Conservation (phyloP, 352 stramenopile species). For the Pythium folliculosum region DNA sequence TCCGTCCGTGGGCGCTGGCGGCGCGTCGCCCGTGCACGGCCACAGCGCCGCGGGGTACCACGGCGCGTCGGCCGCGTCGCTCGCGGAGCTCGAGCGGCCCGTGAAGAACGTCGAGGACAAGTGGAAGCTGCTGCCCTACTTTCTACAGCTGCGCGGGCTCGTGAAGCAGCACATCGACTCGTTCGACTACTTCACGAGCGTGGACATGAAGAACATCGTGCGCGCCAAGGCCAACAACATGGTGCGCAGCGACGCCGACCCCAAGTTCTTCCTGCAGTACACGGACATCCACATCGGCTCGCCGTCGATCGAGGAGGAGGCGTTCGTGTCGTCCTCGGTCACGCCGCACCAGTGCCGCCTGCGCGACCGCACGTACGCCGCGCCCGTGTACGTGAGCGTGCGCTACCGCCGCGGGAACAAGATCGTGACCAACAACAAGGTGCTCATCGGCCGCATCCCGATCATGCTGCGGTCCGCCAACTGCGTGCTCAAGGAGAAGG, state of each 20-base stretch:
- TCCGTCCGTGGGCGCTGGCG: conserved; percentile 20
- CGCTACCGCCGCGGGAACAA: conserved; percentile 96
- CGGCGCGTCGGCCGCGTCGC: conserved; percentile 29
- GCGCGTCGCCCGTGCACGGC: conserved; percentile 2
- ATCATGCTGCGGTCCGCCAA: conserved; percentile 98
- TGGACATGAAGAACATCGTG: conserved; percentile 99
- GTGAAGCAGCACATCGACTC: conserved; percentile 99
- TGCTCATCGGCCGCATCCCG: conserved; percentile 95
- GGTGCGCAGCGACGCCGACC: conserved; percentile 93
- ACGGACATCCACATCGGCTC: conserved; percentile 98
- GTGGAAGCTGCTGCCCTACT: conserved; percentile 98
- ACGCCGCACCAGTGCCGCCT: conserved; percentile 99
- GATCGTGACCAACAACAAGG: conserved; percentile 98
- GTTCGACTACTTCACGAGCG: conserved; percentile 99
- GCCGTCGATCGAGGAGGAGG: conserved; percentile 97
- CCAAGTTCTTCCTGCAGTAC: conserved; percentile 99
- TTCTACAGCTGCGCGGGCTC: conserved; percentile 92
- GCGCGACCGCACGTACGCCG: conserved; percentile 98
- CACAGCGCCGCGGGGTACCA: conserved; percentile 18
- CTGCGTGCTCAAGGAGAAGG: conserved; percentile 96
- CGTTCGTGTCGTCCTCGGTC: conserved; percentile 90
- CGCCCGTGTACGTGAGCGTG: conserved; percentile 99
- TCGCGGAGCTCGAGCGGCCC: conserved; percentile 69
- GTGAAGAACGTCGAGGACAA: conserved; percentile 92
- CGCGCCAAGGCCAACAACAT: conserved; percentile 91